Evolutionary conservation across 345 rosid genomes (phyloP).

Genomic region (Salix purpurea): DNA sequence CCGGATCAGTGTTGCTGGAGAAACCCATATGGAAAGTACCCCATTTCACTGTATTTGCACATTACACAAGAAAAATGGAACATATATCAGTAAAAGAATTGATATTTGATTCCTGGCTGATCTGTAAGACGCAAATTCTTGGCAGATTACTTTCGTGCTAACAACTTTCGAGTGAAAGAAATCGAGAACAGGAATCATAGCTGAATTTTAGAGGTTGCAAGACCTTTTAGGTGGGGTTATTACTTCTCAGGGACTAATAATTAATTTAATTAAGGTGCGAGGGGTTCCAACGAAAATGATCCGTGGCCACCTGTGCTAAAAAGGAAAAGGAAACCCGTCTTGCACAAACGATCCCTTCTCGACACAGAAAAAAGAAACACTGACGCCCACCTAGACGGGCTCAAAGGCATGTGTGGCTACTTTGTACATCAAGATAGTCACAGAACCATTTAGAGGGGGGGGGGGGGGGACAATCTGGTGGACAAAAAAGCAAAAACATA

Average conservation of each 20-base stretch:
- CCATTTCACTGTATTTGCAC: conserved; percentile 53
- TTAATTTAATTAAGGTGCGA: neutral
- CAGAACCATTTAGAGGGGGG: neutral
- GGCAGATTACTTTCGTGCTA: neutral
- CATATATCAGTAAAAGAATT: neutral
- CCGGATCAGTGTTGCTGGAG: conserved; percentile 78
- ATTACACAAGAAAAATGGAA: neutral
- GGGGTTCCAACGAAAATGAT: neutral
- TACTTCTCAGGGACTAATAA: neutral
- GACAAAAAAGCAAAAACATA: neutral
- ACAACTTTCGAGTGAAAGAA: neutral
- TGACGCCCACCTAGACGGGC: neutral
- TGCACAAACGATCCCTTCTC: neutral
- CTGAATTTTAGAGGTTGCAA: neutral
- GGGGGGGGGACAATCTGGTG: no score
- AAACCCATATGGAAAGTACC: conserved; percentile 77
- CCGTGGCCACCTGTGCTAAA: neutral
- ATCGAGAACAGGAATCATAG: neutral
- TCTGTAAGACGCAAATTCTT: neutral
- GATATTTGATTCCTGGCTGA: neutral
- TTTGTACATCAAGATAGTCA: neutral
- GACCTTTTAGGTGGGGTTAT: neutral
- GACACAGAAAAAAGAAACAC: neutral
- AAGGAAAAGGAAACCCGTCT: neutral
- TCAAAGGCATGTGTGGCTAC: neutral